A percentile compares a stretch with the other conserved stretches of the same genome.
phyloP scores from a whole-genome alignment of 192 early-diverging fungal species.

The Mortierella claussenii region DNA sequence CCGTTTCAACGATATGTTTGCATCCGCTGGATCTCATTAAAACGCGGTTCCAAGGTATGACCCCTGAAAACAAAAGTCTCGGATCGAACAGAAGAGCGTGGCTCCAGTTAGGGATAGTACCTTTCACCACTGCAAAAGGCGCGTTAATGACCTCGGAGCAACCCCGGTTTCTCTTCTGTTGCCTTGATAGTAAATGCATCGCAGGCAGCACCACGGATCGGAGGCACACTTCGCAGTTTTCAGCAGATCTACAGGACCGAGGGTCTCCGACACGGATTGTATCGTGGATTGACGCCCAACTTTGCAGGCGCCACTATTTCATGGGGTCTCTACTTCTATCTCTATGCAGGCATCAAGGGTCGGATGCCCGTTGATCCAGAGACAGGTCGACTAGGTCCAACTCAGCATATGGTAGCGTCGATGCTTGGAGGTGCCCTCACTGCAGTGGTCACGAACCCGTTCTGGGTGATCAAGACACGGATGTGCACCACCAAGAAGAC shows the following conservation, averaged over 20 bases:
- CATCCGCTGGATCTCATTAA: constrained; percentile 98
- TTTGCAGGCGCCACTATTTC: constrained; percentile 89
- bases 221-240: constrained; percentile 75
- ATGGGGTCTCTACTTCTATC: constrained; percentile 98
- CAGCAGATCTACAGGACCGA: constrained; percentile 66
- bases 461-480: constrained; percentile 89
- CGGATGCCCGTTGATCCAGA: constrained; percentile 65
- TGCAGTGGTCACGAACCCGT: constrained; percentile 78
- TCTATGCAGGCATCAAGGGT: constrained; percentile 80
- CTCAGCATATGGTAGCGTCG: constrained; percentile 77
- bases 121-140: too few species aligned
- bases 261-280: constrained; percentile 78
- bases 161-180: not conserved
- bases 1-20: constrained; percentile 80
- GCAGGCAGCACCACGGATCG: constrained; percentile 61
- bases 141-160: too few species aligned
- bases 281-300: constrained; percentile 91
- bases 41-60: constrained; percentile 85
- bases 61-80: not conserved
- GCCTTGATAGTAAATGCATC: constrained; percentile 59
- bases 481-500: constrained; percentile 76
- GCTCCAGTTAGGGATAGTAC: too few species aligned
- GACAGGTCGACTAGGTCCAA: constrained; percentile 69
- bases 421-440: constrained; percentile 67
- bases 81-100: too few species aligned